Evolutionary conservation across 2,329 filamentous ascomycete species (phyloP).

Genomic region (Penicillium sp.): DNA sequence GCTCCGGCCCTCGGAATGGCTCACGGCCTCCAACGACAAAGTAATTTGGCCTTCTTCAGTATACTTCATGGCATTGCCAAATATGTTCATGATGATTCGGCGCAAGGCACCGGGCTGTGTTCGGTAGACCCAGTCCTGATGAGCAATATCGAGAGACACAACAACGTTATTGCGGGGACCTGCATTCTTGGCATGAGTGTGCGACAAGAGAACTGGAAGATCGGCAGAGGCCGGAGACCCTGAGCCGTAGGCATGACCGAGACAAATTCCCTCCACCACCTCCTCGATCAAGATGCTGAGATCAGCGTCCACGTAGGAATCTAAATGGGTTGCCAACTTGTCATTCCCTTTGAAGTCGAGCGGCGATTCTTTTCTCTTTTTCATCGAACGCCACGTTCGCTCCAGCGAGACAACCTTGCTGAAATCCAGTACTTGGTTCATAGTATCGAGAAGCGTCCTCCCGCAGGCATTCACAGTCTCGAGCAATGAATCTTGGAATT

Average conservation of each 20-base stretch:
- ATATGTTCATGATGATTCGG: constrained; percentile 57
- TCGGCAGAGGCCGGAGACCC: constrained; percentile 22
- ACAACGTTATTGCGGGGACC: constrained; percentile 31
- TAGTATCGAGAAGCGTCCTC: constrained; percentile 39
- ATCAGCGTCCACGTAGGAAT: constrained; percentile 35
- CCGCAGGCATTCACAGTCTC: constrained; percentile 40
- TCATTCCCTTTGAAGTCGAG: constrained; percentile 26
- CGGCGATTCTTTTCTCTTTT: constrained; percentile 21
- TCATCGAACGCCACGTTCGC: constrained; percentile 32
- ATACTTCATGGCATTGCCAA: constrained; percentile 59
- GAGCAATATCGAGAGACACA: constrained; percentile 50
- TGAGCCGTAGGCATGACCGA: constrained; percentile 42
- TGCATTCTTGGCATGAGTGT: constrained; percentile 5
- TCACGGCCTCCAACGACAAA: constrained; percentile 33
- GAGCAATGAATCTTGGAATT: constrained; percentile 37
- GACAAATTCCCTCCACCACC: constrained; percentile 50
- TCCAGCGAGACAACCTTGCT: constrained; percentile 47
- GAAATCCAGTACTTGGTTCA: constrained; percentile 44
- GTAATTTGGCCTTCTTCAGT: constrained; percentile 49
- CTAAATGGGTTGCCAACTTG: constrained; percentile 29
- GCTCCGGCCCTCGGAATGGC: constrained; percentile 26
- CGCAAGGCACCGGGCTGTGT: constrained; percentile 51
- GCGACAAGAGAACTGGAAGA: constrained; percentile 19
- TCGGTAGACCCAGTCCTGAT: constrained; percentile 48
- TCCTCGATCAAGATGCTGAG: constrained; percentile 47